Percentiles rank a stretch among this genome's conserved stretches.
Evolutionary conservation across 1,139 yeast genomes (phyloP).

Genomic region (Scheffersomyces titani): DNA sequence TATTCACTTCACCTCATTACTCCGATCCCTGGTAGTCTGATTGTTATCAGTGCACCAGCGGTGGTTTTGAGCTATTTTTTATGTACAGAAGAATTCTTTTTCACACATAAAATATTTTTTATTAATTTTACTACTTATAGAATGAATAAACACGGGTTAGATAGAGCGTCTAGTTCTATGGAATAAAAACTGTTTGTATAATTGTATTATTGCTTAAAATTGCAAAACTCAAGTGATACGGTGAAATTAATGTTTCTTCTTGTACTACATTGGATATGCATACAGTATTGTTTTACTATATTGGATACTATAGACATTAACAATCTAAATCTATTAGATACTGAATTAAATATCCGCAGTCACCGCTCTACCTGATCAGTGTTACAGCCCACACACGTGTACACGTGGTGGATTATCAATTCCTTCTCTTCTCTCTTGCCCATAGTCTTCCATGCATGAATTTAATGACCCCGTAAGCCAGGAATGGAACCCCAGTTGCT

Average conservation of each 20-base stretch:
- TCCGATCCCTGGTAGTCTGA: not conserved
- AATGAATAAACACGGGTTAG: not conserved
- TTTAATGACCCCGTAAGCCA: constrained; percentile 17
- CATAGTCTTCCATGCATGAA: not conserved
- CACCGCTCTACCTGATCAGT: not conserved
- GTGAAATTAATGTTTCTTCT: too few species aligned
- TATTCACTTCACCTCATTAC: not conserved
- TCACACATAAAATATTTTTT: not conserved
- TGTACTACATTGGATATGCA: too few species aligned
- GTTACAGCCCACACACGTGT: not conserved
- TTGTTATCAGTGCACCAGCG: not conserved
- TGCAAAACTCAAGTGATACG: too few species aligned
- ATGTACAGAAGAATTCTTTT: not conserved
- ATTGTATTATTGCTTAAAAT: not conserved
- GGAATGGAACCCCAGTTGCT: constrained; percentile 17
- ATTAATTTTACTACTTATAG: not conserved
- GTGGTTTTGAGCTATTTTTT: not conserved
- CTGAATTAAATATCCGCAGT: not conserved
- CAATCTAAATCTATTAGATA: too few species aligned
- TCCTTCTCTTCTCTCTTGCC: not conserved
- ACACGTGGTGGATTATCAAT: not conserved
- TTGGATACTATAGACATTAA: not conserved
- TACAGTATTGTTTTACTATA: not conserved
- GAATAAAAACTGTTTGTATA: not conserved
- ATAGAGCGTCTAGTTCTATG: not conserved